These are phyloP conservation scores for Acanthamoeba triangularis DNA, from an alignment of 208 protist genomes.

Conservation along the genomic window DNA sequence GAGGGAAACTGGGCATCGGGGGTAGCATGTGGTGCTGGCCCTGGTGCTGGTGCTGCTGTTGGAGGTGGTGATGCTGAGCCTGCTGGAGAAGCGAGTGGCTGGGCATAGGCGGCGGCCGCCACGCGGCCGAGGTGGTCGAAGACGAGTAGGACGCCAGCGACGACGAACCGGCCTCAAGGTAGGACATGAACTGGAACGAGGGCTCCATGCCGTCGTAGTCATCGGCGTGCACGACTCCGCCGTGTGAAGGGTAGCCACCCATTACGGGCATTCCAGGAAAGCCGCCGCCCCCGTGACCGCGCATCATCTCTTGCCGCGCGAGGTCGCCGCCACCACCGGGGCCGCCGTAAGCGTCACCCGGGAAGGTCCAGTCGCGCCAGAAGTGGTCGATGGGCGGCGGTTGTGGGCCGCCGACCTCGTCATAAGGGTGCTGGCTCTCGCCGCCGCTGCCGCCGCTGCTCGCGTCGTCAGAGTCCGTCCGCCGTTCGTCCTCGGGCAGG, in stretches of 20 bases:
- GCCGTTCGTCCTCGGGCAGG: background rate
- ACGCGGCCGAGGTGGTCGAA: background rate
- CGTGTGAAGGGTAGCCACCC: background rate
- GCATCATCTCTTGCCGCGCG: too few species aligned
- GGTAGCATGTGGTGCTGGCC: background rate
- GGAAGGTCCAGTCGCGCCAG: slow-evolving; percentile 53
- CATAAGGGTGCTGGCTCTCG: background rate
- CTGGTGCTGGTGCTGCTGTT: background rate
- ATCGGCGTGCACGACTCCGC: background rate
- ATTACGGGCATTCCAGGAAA: too few species aligned
- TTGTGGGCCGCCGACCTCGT: background rate
- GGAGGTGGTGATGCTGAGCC: too few species aligned
- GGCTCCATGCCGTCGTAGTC: background rate
- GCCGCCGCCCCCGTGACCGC: too few species aligned
- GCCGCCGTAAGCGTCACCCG: background rate
- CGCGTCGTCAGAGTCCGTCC: background rate
- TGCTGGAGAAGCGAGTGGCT: background rate
- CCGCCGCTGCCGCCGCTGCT: background rate
- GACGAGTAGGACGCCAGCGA: background rate
- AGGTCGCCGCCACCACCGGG: background rate
- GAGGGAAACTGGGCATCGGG: background rate
- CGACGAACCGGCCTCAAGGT: background rate
- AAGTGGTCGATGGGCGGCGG: background rate
- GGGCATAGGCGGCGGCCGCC: background rate
- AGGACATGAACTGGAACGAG: background rate